Conservation (phyloP, 768 basidiomycete species). For the Pisolithus tinctorius region DNA sequence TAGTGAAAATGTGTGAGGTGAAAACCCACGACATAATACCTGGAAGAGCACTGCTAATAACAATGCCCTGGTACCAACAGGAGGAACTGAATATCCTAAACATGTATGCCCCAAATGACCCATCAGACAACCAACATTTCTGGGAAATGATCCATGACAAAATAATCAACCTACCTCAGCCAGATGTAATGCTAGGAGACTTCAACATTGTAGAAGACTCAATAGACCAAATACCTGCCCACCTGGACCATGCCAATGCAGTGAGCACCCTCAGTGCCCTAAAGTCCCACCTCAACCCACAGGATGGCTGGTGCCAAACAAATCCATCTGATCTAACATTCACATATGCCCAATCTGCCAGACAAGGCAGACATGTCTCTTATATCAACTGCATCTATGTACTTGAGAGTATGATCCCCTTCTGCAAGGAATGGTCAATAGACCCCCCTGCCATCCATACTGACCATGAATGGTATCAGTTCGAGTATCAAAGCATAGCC, state of each 20-base stretch:
- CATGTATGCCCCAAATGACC: conserved; percentile 32
- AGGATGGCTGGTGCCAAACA: too few relatives aligned
- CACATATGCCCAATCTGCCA: too few relatives aligned
- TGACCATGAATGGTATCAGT: too few relatives aligned
- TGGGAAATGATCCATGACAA: conserved; percentile 22
- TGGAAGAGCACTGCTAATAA: conserved; percentile 23
- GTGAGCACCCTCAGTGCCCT: conserved; percentile 9
- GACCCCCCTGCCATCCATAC: too few relatives aligned
- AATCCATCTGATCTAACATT: too few relatives aligned
- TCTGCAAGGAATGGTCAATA: too few relatives aligned
- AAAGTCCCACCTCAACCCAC: too few relatives aligned
- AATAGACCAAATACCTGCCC: conserved; percentile 29
- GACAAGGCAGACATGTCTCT: neutral
- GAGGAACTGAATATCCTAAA: conserved; percentile 19
- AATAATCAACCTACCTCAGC: too few relatives aligned
- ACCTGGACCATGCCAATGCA: conserved; percentile 9
- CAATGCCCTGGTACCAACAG: conserved; percentile 15
- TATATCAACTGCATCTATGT: neutral
- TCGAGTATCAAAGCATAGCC: too few relatives aligned
- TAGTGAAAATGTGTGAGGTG: conserved; percentile 19
- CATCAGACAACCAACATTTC: conserved; percentile 22
- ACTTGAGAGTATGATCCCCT: too few relatives aligned
- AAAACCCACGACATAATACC: conserved; percentile 12
- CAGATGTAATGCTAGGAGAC: too few relatives aligned
- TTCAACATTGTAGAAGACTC: too few relatives aligned